Percentiles rank a stretch among this genome's conserved stretches.
These are phyloP conservation scores for Fusarium begoniae DNA, from an alignment of 2,329 filamentous ascomycete species.

Conservation along the genomic window DNA sequence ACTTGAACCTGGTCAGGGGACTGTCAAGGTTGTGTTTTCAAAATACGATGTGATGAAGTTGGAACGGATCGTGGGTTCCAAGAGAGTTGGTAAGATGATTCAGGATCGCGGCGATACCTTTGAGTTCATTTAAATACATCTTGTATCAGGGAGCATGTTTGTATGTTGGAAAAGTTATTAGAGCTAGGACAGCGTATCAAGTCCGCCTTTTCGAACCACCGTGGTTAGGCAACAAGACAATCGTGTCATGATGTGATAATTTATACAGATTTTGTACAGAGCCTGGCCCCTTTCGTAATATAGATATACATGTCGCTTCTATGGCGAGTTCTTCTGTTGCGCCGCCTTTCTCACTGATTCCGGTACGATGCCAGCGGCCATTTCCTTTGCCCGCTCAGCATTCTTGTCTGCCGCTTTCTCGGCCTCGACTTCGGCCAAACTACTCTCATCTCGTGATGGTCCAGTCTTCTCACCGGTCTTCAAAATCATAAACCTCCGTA, in stretches of 20 bases:
- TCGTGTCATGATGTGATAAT: constrained; percentile 38
- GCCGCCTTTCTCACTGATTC: constrained; percentile 37
- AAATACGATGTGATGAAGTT: constrained; percentile 90
- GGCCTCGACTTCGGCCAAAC: constrained; percentile 22
- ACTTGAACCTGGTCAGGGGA: constrained; percentile 67
- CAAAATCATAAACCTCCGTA: constrained; percentile 53
- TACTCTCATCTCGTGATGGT: constrained; percentile 21
- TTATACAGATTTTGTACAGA: constrained; percentile 47
- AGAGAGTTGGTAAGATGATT: constrained; percentile 85
- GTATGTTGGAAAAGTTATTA: constrained; percentile 6
- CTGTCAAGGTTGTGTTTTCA: constrained; percentile 75
- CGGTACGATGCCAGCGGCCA: constrained; percentile 45
- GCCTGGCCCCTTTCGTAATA: constrained; percentile 22
- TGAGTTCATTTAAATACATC: constrained; percentile 78
- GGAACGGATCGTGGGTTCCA: constrained; percentile 85
- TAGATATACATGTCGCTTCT: constrained; percentile 36
- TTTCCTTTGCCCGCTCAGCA: constrained; percentile 45
- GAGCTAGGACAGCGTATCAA: neutral
- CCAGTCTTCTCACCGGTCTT: constrained; percentile 12
- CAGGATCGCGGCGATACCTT: constrained; percentile 88
- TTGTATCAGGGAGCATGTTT: neutral
- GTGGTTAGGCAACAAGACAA: constrained; percentile 13
- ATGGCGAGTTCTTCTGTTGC: constrained; percentile 33
- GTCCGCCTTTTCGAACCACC: constrained; percentile 1
- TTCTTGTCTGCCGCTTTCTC: constrained; percentile 40